Evolutionary conservation across 2,329 filamentous ascomycete genomes (phyloP), one percentile per base, ranked within the genome.

Genomic region (Apiospora kogelbergensis): DNA sequence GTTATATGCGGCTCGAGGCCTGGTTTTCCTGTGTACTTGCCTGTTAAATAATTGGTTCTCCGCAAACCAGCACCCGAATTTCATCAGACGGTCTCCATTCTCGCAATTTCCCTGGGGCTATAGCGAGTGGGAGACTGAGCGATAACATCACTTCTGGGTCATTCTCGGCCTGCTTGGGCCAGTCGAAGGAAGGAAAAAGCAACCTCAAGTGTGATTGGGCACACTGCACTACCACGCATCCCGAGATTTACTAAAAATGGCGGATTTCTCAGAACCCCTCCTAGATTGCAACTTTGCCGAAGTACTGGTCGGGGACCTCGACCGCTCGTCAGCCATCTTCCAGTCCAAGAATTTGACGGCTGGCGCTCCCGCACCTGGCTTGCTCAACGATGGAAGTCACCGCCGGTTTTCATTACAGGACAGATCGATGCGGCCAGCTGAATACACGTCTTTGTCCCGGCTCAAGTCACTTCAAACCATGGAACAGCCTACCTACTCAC

Each of bases 241-340:
- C 53, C 53, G 53, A 60, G 9, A 60, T n/a, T 37, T 30, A 37
- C 53, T 57, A 37, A 60, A 60, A 37, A 60, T 60, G 53, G 42
- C 22, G 53, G 42, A 46, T 22, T 46, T 66, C 44, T 68, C 72
- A 68, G 74, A 77, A 68, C 73, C 72, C 70, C 68, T 75, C 71
- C 78, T 76, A 73, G 79, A 78, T 65, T 83, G 82, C 74, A 89
- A 84, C 76, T 79, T 89, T 22, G 85, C 87, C 2, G 88, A 89
- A 76, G 73, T 88, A 46, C 79, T 89, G n/a, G 87, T 83, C 7
- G 82, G 80, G 69, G 86, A 89, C 71, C 78, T 89, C 63, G 84
- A 87, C 73, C 74, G 80, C 26, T 87, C 84, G 22, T 79, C 79
- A 66, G 77, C 80, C 11, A 74, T 86, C 33, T 89, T 88, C 68